Evolutionary conservation across 1,284 basidiomycete species (phyloP).

Genomic region (Cryptococcus sp.): DNA sequence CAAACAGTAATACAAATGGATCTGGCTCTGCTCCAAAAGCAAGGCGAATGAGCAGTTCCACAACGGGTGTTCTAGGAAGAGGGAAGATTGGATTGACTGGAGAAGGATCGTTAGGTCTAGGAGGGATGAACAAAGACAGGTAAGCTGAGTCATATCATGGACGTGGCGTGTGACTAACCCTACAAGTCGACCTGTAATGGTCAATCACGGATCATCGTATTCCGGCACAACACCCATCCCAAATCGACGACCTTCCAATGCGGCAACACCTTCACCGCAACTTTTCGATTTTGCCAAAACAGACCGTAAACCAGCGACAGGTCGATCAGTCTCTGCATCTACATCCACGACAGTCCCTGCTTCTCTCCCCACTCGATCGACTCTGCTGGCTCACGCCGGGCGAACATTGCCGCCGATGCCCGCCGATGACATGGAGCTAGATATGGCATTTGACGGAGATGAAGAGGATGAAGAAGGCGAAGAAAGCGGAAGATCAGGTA

Average conservation of each 20-base stretch:
- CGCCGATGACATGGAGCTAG: conserved; percentile 41
- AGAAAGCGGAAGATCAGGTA: conserved; percentile 25
- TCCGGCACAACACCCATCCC: conserved; percentile 20
- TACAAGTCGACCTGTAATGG: conserved; percentile 18
- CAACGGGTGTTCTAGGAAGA: conserved; percentile 40
- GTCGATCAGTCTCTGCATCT: conserved; percentile 7
- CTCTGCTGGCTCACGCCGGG: conserved; percentile 6
- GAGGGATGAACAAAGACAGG: conserved; percentile 23
- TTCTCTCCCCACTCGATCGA: conserved; percentile 26
- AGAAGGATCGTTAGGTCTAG: conserved; percentile 13
- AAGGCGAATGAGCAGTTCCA: conserved; percentile 40
- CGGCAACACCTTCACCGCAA: conserved; percentile 30
- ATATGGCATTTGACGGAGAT: conserved; percentile 42
- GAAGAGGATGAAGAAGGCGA: conserved; percentile 25
- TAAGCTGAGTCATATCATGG: conserved; percentile 14
- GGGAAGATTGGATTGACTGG: conserved; percentile 41
- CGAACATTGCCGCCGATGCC: conserved; percentile 8
- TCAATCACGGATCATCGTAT: conserved; percentile 15
- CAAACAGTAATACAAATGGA: not conserved
- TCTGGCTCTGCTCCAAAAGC: conserved; percentile 19
- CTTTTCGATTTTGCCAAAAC: conserved; percentile 45
- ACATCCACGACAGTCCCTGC: conserved; percentile 19
- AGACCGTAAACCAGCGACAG: conserved; percentile 25
- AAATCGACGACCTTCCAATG: conserved; percentile 26
- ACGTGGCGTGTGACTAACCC: not conserved